Evolutionary conservation across 1,139 yeast species (phyloP).

Genomic region (Zhuliangozyma blackwelliae): DNA sequence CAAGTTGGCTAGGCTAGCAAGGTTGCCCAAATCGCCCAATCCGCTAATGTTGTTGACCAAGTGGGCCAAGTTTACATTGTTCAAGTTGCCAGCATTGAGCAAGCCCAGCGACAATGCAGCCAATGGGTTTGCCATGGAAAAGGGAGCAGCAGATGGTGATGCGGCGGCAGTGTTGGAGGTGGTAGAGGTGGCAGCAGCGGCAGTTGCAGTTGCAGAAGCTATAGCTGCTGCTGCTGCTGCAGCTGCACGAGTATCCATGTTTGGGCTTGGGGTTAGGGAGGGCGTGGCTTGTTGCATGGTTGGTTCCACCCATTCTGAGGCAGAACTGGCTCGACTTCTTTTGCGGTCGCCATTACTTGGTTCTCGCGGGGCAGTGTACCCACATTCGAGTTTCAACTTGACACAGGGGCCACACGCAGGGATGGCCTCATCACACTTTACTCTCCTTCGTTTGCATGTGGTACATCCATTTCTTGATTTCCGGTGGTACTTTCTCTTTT

Average conservation of each 20-base stretch:
- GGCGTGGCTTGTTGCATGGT: slow-evolving; percentile 20
- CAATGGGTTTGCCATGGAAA: slow-evolving; percentile 10
- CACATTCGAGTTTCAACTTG: slow-evolving; percentile 74
- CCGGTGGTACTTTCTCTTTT: slow-evolving; percentile 70
- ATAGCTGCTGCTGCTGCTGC: not conserved
- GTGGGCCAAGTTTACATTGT: slow-evolving; percentile 42
- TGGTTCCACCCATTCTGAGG: slow-evolving; percentile 4
- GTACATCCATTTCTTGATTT: slow-evolving; percentile 86
- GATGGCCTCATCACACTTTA: slow-evolving; percentile 85
- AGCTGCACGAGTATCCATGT: no score
- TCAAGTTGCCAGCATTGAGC: slow-evolving; percentile 42
- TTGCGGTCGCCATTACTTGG: no score
- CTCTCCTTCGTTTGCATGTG: slow-evolving; percentile 83
- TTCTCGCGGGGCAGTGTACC: slow-evolving; percentile 30
- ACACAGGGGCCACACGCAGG: slow-evolving; percentile 78
- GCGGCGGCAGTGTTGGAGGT: not conserved
- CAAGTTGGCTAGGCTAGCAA: slow-evolving; percentile 25
- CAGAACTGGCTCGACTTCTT: not conserved
- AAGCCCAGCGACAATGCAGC: slow-evolving; percentile 15
- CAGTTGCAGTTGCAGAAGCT: not conserved
- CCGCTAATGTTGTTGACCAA: slow-evolving; percentile 42
- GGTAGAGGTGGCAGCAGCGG: not conserved
- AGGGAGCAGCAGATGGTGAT: no score
- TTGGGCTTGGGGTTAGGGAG: slow-evolving; percentile 16
- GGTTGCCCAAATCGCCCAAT: slow-evolving; percentile 12